phyloP scores from a whole-genome alignment of 164 flowering plant species.

The Vitis rotundifolia region DNA sequence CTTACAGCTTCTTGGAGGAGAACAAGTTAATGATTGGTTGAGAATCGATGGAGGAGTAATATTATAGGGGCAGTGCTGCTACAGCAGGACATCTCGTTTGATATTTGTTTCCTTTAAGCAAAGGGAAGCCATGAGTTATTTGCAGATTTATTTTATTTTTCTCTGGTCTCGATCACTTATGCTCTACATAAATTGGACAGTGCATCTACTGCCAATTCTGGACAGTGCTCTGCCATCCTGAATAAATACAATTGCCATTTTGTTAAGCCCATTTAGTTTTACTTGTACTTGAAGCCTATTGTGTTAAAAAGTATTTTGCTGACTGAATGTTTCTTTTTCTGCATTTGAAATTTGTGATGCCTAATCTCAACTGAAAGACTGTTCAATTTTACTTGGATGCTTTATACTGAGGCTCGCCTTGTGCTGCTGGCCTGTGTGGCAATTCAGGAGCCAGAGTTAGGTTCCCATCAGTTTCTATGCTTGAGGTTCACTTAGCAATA shows the following conservation, averaged over 20 bases:
- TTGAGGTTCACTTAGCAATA: too few species aligned
- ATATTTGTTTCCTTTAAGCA: slow-evolving; percentile 1
- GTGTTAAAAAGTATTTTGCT: too few species aligned
- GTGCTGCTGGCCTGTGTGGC: too few species aligned
- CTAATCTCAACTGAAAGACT: too few species aligned
- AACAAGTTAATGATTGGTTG: slow-evolving; percentile 23
- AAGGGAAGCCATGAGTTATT: not conserved
- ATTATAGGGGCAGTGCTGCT: not conserved
- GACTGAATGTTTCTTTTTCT: too few species aligned
- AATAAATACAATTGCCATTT: slow-evolving; percentile 11
- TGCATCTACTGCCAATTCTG: slow-evolving; percentile 3
- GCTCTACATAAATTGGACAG: slow-evolving; percentile 1
- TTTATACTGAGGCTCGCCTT: too few species aligned
- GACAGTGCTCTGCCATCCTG: not conserved
- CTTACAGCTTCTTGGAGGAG: slow-evolving; percentile 27
- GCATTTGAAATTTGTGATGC: too few species aligned
- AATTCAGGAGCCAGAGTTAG: too few species aligned
- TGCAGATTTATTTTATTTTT: slow-evolving; percentile 2
- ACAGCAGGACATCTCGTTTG: not conserved
- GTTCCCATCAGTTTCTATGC: too few species aligned
- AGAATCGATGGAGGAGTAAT: too few species aligned
- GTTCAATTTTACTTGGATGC: too few species aligned
- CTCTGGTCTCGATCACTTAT: not conserved
- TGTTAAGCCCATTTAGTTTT: not conserved
- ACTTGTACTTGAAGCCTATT: not conserved